Evolutionary conservation across 2,329 filamentous ascomycete genomes (phyloP).

Genomic region (Scedosporium apiospermum): DNA sequence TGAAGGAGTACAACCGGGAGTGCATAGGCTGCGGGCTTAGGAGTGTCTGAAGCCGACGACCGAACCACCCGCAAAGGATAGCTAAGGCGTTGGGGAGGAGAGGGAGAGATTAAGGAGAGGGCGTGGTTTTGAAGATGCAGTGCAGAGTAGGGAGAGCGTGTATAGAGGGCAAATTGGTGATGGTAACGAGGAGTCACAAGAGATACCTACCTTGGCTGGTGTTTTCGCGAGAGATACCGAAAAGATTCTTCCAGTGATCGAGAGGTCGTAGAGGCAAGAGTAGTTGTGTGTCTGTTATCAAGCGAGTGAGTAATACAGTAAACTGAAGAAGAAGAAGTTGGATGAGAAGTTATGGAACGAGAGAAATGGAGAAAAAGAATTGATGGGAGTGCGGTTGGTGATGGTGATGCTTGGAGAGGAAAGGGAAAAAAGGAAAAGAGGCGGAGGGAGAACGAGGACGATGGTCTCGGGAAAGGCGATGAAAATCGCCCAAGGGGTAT

Average conservation of each 20-base stretch:
- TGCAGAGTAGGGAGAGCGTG: too few relatives aligned
- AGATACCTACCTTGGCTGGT: background rate
- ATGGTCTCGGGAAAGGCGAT: background rate
- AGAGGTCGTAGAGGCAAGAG: background rate
- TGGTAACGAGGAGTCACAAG: background rate
- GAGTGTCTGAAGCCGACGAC: too few relatives aligned
- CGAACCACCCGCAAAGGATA: too few relatives aligned
- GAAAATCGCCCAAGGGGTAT: too few relatives aligned
- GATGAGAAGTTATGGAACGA: constrained; percentile 41
- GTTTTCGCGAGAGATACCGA: background rate
- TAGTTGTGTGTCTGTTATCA: constrained; percentile 29
- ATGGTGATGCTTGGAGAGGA: constrained; percentile 37
- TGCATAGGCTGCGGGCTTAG: too few relatives aligned
- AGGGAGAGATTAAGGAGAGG: too few relatives aligned
- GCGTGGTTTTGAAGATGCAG: too few relatives aligned
- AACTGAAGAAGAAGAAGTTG: constrained; percentile 51
- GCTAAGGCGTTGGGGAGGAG: too few relatives aligned
- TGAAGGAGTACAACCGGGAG: too few relatives aligned
- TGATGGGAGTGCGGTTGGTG: constrained; percentile 21
- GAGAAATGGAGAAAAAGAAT: constrained; percentile 24
- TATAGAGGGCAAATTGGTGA: background rate
- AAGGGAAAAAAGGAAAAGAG: constrained; percentile 15
- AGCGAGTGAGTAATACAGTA: constrained; percentile 47
- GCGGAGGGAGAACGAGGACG: background rate
- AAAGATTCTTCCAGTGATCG: background rate